Evolutionary conservation across 495 filamentous ascomycete species (phyloP).

Genomic region (Penicillium robsamsonii): DNA sequence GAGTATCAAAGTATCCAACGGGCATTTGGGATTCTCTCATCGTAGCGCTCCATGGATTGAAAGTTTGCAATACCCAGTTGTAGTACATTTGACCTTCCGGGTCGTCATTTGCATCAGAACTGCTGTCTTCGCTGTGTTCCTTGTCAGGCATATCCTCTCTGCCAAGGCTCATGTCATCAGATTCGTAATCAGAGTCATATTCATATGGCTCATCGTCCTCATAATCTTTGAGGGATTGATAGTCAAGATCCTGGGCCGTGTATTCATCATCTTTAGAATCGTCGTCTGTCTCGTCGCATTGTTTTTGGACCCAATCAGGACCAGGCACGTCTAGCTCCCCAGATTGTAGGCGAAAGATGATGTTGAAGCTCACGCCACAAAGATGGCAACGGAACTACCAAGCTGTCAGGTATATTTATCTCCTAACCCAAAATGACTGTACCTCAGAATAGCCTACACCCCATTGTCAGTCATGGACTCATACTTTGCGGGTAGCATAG

Average conservation of each 20-base stretch:
- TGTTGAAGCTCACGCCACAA: constrained; percentile 33
- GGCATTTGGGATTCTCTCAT: not conserved
- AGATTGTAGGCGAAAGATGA: constrained; percentile 15
- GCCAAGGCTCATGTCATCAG: not conserved
- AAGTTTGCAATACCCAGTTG: constrained; percentile 4
- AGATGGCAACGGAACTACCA: constrained; percentile 22
- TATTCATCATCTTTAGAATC: constrained; percentile 6
- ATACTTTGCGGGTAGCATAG: not conserved
- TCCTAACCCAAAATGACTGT: not conserved
- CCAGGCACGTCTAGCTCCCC: constrained; percentile 20
- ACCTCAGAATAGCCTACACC: constrained; percentile 12
- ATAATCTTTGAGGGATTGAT: not conserved
- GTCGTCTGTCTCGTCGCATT: constrained; percentile 2
- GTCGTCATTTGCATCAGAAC: not conserved
- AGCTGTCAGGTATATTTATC: not conserved
- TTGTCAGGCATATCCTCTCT: not conserved
- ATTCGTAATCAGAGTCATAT: constrained; percentile 16
- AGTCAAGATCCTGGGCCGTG: constrained; percentile 4
- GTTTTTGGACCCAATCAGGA: constrained; percentile 2
- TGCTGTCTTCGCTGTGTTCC: not conserved
- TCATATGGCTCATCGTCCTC: constrained; percentile 7
- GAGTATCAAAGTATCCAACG: constrained; percentile 19
- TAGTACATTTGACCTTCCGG: constrained; percentile 7
- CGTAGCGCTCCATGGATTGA: not conserved
- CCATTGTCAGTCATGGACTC: not conserved